Evolutionary conservation across 768 basidiomycete species (phyloP).

Genomic region (Rhodosporidiobolus odoratus): DNA sequence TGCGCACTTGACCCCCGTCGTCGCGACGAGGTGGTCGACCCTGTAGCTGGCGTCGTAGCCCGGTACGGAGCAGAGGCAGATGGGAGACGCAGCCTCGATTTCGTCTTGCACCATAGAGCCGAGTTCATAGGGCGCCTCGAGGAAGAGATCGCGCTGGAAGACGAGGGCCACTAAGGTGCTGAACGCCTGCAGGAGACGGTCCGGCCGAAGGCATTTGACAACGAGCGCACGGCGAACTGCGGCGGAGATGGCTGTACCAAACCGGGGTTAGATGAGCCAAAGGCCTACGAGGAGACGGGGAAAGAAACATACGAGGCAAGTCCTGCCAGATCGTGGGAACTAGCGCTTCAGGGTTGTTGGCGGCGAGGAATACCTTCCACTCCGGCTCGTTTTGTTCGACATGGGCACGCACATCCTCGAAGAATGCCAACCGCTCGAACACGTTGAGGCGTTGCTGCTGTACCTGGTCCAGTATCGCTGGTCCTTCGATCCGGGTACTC

Average conservation of each 20-base stretch:
- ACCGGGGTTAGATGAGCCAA: constrained; percentile 30
- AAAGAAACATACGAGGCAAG: constrained; percentile 57
- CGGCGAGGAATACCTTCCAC: constrained; percentile 69
- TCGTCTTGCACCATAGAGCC: constrained; percentile 71
- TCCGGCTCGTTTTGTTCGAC: constrained; percentile 59
- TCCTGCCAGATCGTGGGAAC: constrained; percentile 75
- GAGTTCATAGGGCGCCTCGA: constrained; percentile 69
- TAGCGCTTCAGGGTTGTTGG: constrained; percentile 60
- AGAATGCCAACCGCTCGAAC: constrained; percentile 67
- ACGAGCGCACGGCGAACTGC: constrained; percentile 69
- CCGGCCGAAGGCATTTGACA: constrained; percentile 86
- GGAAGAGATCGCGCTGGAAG: constrained; percentile 74
- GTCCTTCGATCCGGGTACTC: constrained; percentile 40
- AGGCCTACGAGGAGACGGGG: not conserved
- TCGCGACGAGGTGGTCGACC: constrained; percentile 75
- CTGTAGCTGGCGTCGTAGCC: constrained; percentile 98
- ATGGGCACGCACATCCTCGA: constrained; percentile 65
- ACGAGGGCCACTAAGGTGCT: constrained; percentile 66
- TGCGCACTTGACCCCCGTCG: constrained; percentile 64
- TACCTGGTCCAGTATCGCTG: constrained; percentile 58
- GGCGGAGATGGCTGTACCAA: constrained; percentile 23
- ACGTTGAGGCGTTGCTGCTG: constrained; percentile 64
- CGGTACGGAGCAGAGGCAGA: constrained; percentile 85
- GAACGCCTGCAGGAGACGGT: constrained; percentile 79
- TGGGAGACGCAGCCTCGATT: constrained; percentile 69